A percentile compares a stretch with the other conserved stretches of the same genome.
Evolutionary conservation across 345 rosid species (phyloP).

Genomic region (Carallia pectinifolia): DNA sequence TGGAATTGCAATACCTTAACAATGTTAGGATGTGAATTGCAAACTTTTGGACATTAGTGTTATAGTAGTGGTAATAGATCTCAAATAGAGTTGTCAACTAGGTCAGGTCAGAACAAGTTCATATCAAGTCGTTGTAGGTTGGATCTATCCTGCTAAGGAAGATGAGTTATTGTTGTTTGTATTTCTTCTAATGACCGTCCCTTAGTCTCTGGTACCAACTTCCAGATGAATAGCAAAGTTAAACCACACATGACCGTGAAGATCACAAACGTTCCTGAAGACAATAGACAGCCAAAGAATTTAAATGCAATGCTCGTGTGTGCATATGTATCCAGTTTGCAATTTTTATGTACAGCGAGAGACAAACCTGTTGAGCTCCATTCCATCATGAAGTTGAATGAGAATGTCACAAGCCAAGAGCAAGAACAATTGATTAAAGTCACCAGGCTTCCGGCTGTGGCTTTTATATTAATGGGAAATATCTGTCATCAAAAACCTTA

Average conservation of each 20-base stretch:
- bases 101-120: too few relatives aligned
- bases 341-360: too few relatives aligned
- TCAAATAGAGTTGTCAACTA: too few relatives aligned
- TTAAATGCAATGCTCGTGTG: too few relatives aligned
- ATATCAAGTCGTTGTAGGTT: too few relatives aligned
- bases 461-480: conserved; percentile 50
- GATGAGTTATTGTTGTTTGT: neutral
- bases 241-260: neutral
- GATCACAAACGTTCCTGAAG: conserved; percentile 14
- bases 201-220: conserved; percentile 12
- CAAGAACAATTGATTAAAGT: conserved; percentile 38
- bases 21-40: too few relatives aligned
- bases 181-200: conserved; percentile 17
- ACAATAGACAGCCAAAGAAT: neutral
- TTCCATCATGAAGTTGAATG: conserved; percentile 38
- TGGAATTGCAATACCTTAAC: too few relatives aligned
- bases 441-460: conserved; percentile 45
- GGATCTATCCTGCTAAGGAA: too few relatives aligned
- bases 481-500: conserved; percentile 21
- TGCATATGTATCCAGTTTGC: too few relatives aligned
- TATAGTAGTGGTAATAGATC: too few relatives aligned
- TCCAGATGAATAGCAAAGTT: neutral
- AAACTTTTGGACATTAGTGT: too few relatives aligned
- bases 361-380: conserved; percentile 41
- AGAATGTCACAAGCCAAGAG: conserved; percentile 41